Evolutionary conservation across 2,329 filamentous ascomycete species (phyloP), one percentile per base, ranked within the genome.

Genomic region (Epichloe baconii): DNA sequence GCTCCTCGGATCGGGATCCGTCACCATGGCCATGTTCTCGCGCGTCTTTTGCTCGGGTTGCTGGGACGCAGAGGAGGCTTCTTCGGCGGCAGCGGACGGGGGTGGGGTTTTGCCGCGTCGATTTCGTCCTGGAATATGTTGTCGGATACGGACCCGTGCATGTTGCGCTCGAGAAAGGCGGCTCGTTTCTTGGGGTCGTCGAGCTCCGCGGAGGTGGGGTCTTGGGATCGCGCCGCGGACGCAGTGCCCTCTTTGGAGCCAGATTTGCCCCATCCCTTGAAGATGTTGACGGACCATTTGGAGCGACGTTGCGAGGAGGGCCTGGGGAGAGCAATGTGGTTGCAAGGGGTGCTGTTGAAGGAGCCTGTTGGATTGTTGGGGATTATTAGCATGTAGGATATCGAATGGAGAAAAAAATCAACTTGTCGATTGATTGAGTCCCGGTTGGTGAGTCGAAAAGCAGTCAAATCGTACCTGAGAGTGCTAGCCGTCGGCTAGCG

Each of bases 1-100:
- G 52, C 76, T 76, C 44, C 75, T 69, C 15, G 90, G 89, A 58
- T 85, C 79, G 5, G 93, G 93, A 65, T 95, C 85, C 45, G 88
- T 69, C 31, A 78, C 77, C 52, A 77, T 72, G 51, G 78, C 76
- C 72, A 86, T 78, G 58, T 76, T 75, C 38, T 74, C 72, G 38
- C 61, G 62, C 26, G 68, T 68, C 57, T 69, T 68, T 44, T 68
- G 61, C 41, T 71, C 70, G 14, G 60, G 57, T 42, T 66, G 57
- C 55, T 61, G 37, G 31, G 55, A 49, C 43, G 50, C 37, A 21
- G 57, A 52, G 11, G 57, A 52, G 11, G 57, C 56, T 5, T 53
- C 31, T 45, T 41, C 42, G 51, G 40, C 35, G 42, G 44, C 17
- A 48, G 48, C 52, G 51, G 53, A 52, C 37, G 50, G 52, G 53